A percentile compares a stretch with the other conserved stretches of the same genome.
Evolutionary conservation across 2,329 filamentous ascomycete species (phyloP).

Genomic region (Botryotinia globosa): DNA sequence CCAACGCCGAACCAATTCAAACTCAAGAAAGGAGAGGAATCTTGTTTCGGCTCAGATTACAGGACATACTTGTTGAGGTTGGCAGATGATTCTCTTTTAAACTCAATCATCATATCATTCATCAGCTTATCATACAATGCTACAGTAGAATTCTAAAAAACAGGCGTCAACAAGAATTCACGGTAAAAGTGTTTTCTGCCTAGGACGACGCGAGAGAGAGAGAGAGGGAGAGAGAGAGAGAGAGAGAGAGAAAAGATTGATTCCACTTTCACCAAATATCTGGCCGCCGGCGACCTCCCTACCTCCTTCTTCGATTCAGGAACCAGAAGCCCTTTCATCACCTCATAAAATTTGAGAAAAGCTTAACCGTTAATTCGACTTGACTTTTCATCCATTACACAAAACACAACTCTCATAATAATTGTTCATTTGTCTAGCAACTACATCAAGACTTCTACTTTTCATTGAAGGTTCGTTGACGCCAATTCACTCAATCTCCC

Average conservation of each 20-base stretch:
- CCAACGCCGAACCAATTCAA: slow-evolving; percentile 3
- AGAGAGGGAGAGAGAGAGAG: slow-evolving; percentile 12
- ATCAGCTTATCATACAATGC: slow-evolving; percentile 14
- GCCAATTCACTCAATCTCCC: slow-evolving; percentile 20
- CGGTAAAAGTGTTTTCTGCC: slow-evolving; percentile 37
- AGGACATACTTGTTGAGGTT: slow-evolving; percentile 19
- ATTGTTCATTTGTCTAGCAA: slow-evolving; percentile 32
- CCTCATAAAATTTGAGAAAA: not conserved
- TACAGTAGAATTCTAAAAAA: slow-evolving; percentile 4
- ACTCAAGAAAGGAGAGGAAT: not conserved
- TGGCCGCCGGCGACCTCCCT: slow-evolving; percentile 58
- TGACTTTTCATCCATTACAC: slow-evolving; percentile 33
- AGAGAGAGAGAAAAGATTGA: slow-evolving; percentile 9
- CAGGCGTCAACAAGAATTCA: slow-evolving; percentile 24
- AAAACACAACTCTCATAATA: slow-evolving; percentile 30
- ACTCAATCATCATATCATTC: not conserved
- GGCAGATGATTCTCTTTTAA: slow-evolving; percentile 14
- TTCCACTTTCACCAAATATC: slow-evolving; percentile 32
- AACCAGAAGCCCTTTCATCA: slow-evolving; percentile 33
- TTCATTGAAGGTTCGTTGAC: slow-evolving; percentile 36
- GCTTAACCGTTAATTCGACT: slow-evolving; percentile 42
- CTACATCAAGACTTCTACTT: slow-evolving; percentile 18
- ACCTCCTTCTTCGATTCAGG: slow-evolving; percentile 45
- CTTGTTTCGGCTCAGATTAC: slow-evolving; percentile 12
- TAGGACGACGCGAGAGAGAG: slow-evolving; percentile 23